phyloP scores from a whole-genome alignment of 305 asterid genomes.

The Rubia tinctorum region DNA sequence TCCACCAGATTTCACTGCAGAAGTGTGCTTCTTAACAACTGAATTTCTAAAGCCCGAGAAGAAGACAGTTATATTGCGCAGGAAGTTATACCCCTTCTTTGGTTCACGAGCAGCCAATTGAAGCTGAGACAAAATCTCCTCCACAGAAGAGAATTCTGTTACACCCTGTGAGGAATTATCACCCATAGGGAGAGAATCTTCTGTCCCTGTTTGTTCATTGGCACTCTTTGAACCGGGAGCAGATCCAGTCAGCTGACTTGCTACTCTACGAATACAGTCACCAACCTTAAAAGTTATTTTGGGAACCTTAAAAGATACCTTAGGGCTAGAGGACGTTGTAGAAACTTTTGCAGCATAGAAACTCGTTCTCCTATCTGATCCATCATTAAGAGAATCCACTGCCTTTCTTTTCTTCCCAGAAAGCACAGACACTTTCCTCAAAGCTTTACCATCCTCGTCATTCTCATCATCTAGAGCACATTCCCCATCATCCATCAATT shows the following conservation, averaged over 20 bases:
- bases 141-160: conserved; percentile 46
- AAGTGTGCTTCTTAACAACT: conserved; percentile 32
- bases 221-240: conserved; percentile 39
- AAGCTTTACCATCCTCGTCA: conserved; percentile 33
- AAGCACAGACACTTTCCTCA: conserved; percentile 23
- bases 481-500: conserved; percentile 46
- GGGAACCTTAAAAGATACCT: conserved; percentile 79
- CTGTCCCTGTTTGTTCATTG: conserved; percentile 33
- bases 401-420: conserved; percentile 59
- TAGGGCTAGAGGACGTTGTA: conserved; percentile 43
- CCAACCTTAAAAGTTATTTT: conserved; percentile 88
- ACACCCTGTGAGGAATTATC: conserved; percentile 40
- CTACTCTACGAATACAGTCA: conserved; percentile 89
- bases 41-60: conserved; percentile 69
- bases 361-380: conserved; percentile 41
- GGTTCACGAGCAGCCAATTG: conserved; percentile 64
- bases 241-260: conserved; percentile 77
- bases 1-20: conserved; percentile 28
- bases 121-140: conserved; percentile 66
- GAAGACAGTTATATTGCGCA: conserved; percentile 32
- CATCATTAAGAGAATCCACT: conserved; percentile 44
- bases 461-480: conserved; percentile 50
- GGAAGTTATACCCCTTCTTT: conserved; percentile 38
- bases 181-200: conserved; percentile 30
- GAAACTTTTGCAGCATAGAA: conserved; percentile 54